These are phyloP conservation scores for Salicornia ramosissima DNA, from an alignment of 148 eudicot genomes.

Conservation along the genomic window DNA sequence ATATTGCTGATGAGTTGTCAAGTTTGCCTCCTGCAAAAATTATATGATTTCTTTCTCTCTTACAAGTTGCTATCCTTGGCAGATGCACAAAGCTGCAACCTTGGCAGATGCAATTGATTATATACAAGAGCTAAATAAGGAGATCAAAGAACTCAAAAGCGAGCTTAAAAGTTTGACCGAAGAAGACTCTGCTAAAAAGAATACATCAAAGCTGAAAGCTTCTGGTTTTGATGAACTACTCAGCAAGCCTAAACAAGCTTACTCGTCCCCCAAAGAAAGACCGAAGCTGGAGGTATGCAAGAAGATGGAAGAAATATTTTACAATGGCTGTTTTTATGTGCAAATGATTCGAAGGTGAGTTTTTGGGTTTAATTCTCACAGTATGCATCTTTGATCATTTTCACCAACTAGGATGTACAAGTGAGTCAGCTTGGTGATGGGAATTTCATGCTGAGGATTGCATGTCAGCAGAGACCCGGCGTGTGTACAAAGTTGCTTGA, in stretches of 20 bases:
- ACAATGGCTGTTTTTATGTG: neutral
- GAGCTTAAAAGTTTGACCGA: slow-evolving; percentile 42
- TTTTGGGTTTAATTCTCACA: neutral
- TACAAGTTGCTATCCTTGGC: neutral
- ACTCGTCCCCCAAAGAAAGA: slow-evolving; percentile 9
- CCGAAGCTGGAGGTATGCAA: slow-evolving; percentile 35
- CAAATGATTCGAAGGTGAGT: neutral
- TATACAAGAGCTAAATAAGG: slow-evolving; percentile 52
- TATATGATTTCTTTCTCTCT: neutral
- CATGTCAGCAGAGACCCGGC: slow-evolving; percentile 38
- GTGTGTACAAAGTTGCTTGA: slow-evolving; percentile 54
- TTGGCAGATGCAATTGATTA: slow-evolving; percentile 74
- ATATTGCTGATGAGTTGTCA: neutral
- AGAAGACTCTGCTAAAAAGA: slow-evolving; percentile 23
- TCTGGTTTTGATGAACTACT: slow-evolving; percentile 12
- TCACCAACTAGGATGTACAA: slow-evolving; percentile 47
- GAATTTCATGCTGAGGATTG: slow-evolving; percentile 43
- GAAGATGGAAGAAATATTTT: neutral
- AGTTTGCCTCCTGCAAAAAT: neutral
- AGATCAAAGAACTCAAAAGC: slow-evolving; percentile 29
- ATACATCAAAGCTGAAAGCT: slow-evolving; percentile 9
- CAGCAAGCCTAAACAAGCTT: slow-evolving; percentile 6
- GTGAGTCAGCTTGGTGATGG: slow-evolving; percentile 50
- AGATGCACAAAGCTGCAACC: slow-evolving; percentile 73
- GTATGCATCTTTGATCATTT: neutral